These are phyloP conservation scores for Penicillium nucicola DNA, from an alignment of 495 filamentous ascomycete genomes.

Conservation along the genomic window DNA sequence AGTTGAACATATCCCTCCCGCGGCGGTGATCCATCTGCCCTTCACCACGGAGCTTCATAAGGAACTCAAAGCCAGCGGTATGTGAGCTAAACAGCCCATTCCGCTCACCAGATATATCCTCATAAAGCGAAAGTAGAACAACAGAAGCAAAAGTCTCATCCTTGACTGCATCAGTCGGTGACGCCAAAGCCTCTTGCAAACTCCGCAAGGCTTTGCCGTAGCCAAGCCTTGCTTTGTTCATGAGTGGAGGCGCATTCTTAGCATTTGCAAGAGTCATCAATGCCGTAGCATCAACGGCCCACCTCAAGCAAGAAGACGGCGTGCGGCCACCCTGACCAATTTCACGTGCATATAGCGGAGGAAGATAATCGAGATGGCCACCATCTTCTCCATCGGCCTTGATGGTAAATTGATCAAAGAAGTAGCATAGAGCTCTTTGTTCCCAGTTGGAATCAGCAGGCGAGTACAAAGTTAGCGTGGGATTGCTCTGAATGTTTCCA, in stretches of 20 bases:
- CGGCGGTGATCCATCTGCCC: constrained; percentile 28
- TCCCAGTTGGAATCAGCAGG: constrained; percentile 37
- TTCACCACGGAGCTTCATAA: constrained; percentile 37
- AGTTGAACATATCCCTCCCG: constrained; percentile 41
- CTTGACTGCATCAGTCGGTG: constrained; percentile 29
- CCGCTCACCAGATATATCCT: constrained; percentile 39
- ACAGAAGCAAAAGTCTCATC: constrained; percentile 44
- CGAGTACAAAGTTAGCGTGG: constrained; percentile 15
- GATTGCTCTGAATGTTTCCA: neutral
- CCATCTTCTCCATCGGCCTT: constrained; percentile 17
- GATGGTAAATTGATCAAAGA: constrained; percentile 43
- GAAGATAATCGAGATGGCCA: constrained; percentile 37
- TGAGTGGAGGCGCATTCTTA: constrained; percentile 26
- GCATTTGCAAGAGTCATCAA: constrained; percentile 35
- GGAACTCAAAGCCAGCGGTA: constrained; percentile 39
- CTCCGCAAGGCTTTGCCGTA: constrained; percentile 37
- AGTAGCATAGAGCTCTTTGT: constrained; percentile 41
- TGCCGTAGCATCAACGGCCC: constrained; percentile 40
- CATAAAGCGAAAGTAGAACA: constrained; percentile 38
- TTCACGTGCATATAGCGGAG: constrained; percentile 33
- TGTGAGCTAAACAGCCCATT: constrained; percentile 41
- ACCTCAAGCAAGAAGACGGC: constrained; percentile 31
- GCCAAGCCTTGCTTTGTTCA: constrained; percentile 27
- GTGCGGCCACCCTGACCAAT: constrained; percentile 3
- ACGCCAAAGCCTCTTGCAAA: constrained; percentile 27